Base-by-base conservation (phyloP, 495 filamentous ascomycete species). In the Penicillium cinerascens region DNA sequence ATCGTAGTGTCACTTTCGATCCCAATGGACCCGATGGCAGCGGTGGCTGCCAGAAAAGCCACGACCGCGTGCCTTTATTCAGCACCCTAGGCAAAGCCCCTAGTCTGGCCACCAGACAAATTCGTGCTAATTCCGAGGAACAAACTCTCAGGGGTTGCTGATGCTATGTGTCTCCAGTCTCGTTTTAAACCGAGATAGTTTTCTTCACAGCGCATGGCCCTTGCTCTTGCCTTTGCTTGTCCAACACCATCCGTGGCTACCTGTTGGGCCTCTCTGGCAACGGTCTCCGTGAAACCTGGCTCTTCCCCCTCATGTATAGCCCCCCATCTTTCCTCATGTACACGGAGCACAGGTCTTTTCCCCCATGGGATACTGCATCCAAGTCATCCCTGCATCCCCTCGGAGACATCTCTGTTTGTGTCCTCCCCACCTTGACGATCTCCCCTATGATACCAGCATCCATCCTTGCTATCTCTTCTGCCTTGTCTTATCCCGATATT, bases 381-480 rank as follows among this genome's bases (percentile, higher is more conserved):
- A 33, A 33, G 29, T 33, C 29, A 33, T 33, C 9, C 29, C 29
- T 33, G 10, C 29, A 3, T 33, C 29, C 29, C 10, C 11, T 33
- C 11, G 29, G 29, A 33, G 29, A 33, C 29, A 13, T 29, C 6
- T 33, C 22, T 23, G 6, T 16, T 23, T 29, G 17, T 9, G 6
- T 25, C 26, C 39, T 22, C 10, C 42, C 48, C 29, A 18, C 22
- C 46, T 29, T 58, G 44, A 61, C 41, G 55, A 58, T 10, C 26
- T 29, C 33, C 42, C 45, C 52, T 47, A 60, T 47, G 60, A 60
- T 60, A 63, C 47, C 56, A 60, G 29, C 44, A 48, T 33, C 51
- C 49, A 42, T 48, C 21, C 26, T 55, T 47, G 22, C 21, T 44
- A 21, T 51, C 21, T 54, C 39, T 16, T 52, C 45, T 39, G 45